phyloP scores from a whole-genome alignment of 768 basidiomycete genomes.

The Pisolithus orientalis region DNA sequence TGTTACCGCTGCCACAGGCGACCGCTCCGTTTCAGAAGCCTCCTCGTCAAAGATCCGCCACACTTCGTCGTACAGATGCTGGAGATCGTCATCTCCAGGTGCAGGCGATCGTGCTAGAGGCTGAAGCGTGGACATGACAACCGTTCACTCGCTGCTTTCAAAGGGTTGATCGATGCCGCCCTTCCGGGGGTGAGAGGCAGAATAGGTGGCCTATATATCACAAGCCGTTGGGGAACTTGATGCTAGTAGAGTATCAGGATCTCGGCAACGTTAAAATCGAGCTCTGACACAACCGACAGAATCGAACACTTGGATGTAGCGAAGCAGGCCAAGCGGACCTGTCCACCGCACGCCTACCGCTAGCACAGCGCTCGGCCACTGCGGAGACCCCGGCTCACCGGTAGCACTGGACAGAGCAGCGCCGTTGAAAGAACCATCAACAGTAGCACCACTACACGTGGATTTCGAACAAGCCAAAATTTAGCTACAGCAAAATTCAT shows the following conservation, averaged over 20 bases:
- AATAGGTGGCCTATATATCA: background rate
- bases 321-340: background rate
- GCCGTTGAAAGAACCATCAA: background rate
- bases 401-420: too few relatives aligned
- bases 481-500: background rate
- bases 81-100: constrained; percentile 65
- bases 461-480: too few relatives aligned
- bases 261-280: too few relatives aligned
- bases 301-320: background rate
- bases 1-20: constrained; percentile 10
- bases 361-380: background rate
- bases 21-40: constrained; percentile 26
- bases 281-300: background rate
- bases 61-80: constrained; percentile 70
- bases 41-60: constrained; percentile 61
- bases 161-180: constrained; percentile 6
- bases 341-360: background rate
- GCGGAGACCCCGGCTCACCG: background rate
- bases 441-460: background rate
- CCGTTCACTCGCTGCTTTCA: background rate
- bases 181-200: background rate
- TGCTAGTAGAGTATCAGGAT: background rate
- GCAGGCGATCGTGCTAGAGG: constrained; percentile 30
- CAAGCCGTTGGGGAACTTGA: background rate
- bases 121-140: constrained; percentile 32